Conservation (phyloP, 352 stramenopile genomes). For the Phytophthora nicotianae region DNA sequence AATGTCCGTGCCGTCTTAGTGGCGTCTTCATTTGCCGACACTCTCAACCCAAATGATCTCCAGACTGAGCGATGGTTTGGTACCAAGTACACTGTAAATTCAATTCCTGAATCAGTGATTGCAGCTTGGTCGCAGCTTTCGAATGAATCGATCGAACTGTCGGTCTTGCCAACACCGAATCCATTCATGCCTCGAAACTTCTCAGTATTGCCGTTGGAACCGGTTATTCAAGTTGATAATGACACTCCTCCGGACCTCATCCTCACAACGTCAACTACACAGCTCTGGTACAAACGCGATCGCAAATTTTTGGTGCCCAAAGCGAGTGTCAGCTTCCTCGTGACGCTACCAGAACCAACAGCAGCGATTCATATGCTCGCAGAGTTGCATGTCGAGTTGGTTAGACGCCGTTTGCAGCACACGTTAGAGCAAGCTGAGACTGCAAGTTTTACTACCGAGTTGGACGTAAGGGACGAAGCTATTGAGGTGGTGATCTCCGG, state of each 20-base stretch:
- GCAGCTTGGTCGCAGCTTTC: constrained; percentile 28
- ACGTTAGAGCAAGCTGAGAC: constrained; percentile 66
- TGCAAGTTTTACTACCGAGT: constrained; percentile 59
- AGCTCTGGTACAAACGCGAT: constrained; percentile 84
- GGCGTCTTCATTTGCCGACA: constrained; percentile 50
- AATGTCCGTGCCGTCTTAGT: constrained; percentile 70
- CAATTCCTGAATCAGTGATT: constrained; percentile 36
- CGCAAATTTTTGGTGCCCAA: constrained; percentile 67
- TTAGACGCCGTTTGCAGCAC: constrained; percentile 72
- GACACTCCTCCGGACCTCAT: constrained; percentile 43
- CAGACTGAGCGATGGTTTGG: constrained; percentile 64
- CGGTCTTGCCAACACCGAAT: constrained; percentile 44
- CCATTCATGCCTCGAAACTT: constrained; percentile 76
- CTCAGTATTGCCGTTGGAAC: constrained; percentile 42
- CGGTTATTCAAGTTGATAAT: background rate
- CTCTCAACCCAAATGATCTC: constrained; percentile 9
- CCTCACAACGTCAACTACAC: constrained; percentile 41
- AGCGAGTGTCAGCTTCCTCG: constrained; percentile 67
- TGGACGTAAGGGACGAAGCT: constrained; percentile 65
- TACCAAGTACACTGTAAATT: constrained; percentile 48
- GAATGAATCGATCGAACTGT: background rate
- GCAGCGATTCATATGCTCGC: constrained; percentile 57
- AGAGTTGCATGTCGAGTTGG: constrained; percentile 70
- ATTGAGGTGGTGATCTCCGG: constrained; percentile 71
- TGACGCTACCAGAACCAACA: constrained; percentile 62